These are phyloP conservation scores for Bretschneidera sinensis DNA, from an alignment of 345 rosid genomes.

Conservation along the genomic window DNA sequence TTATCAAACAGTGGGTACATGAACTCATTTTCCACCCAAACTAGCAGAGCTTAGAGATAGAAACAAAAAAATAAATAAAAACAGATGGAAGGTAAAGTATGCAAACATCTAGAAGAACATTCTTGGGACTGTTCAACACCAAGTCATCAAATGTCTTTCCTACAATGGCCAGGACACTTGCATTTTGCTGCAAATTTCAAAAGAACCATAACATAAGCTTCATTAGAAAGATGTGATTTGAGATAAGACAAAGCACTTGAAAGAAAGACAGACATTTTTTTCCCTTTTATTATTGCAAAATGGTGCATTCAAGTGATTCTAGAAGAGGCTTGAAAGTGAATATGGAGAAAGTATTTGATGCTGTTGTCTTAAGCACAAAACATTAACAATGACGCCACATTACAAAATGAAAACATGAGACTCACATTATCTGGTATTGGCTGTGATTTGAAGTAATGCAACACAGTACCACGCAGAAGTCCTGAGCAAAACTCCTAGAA, in stretches of 20 bases:
- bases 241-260: too few species aligned
- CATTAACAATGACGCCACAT: too few species aligned
- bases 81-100: neutral
- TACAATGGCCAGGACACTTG: conserved; percentile 48
- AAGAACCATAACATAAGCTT: neutral
- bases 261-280: too few species aligned
- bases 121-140: conserved; percentile 59
- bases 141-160: conserved; percentile 82
- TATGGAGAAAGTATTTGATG: neutral
- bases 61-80: neutral
- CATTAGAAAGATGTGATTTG: neutral
- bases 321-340: neutral
- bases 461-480: conserved; percentile 48
- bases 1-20: neutral
- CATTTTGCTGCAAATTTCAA: conserved; percentile 47
- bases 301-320: neutral
- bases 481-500: conserved; percentile 62
- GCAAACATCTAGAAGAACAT: conserved; percentile 79
- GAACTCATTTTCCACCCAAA: too few species aligned
- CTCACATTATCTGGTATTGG: conserved; percentile 80
- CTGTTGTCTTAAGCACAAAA: neutral
- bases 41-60: too few species aligned
- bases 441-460: conserved; percentile 70
- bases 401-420: conserved; percentile 6
- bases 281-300: neutral